A percentile compares a stretch with the other conserved stretches of the same genome.
These are phyloP conservation scores for Protostelium mycophagum DNA, from an alignment of 78 protist genomes.

Conservation along the genomic window DNA sequence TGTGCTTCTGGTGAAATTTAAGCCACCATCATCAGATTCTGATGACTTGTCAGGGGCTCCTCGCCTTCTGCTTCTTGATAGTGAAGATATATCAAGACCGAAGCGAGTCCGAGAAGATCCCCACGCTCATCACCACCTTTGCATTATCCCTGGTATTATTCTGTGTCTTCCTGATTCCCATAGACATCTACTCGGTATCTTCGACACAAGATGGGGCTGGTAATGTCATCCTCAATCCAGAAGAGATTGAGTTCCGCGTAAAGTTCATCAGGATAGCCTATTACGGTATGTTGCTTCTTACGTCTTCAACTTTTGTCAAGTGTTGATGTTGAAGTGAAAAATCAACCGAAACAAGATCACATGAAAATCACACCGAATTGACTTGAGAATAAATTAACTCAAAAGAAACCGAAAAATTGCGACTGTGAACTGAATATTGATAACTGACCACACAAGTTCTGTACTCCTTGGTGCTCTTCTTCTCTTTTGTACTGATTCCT, in stretches of 20 bases:
- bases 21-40: no score
- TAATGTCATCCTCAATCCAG: neutral
- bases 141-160: constrained; percentile 33
- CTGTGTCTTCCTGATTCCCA: constrained; percentile 59
- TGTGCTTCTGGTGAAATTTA: no score
- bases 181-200: constrained; percentile 38
- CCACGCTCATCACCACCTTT: constrained; percentile 34
- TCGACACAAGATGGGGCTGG: constrained; percentile 39
- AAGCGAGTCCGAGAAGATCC: constrained; percentile 38
- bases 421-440: neutral
- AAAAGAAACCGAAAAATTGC: neutral
- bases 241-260: constrained; percentile 5
- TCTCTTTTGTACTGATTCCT: constrained; percentile 48
- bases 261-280: constrained; percentile 19
- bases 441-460: constrained; percentile 5
- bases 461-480: constrained; percentile 29
- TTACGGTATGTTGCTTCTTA: constrained; percentile 23
- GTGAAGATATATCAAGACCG: constrained; percentile 45
- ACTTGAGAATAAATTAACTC: neutral
- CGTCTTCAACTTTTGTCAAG: neutral
- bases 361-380: neutral
- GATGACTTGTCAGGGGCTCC: no score
- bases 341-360: neutral
- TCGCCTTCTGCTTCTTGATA: constrained; percentile 19
- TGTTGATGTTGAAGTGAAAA: neutral